Evolutionary conservation across 495 filamentous ascomycete species (phyloP).

Genomic region (Delitschia confertaspora): DNA sequence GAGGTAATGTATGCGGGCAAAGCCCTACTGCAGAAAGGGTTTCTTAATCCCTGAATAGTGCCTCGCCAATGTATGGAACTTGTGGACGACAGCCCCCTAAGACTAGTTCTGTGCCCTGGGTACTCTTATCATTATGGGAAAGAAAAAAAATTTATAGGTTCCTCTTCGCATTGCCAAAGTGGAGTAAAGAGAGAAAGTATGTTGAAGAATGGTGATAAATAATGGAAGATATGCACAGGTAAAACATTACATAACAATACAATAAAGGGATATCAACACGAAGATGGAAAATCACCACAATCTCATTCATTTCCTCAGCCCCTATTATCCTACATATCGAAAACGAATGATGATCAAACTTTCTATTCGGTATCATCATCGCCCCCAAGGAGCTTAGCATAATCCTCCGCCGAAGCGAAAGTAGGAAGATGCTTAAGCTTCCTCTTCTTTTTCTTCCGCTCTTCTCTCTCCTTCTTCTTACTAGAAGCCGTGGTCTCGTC

Average conservation of each 20-base stretch:
- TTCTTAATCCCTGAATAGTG: too few relatives aligned
- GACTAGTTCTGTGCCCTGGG: too few relatives aligned
- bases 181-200: too few relatives aligned
- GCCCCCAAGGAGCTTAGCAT: conserved; percentile 71
- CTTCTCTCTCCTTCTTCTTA: conserved; percentile 29
- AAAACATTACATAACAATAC: background rate
- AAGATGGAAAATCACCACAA: background rate
- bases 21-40: too few relatives aligned
- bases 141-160: too few relatives aligned
- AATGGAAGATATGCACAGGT: too few relatives aligned
- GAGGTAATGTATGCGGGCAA: too few relatives aligned
- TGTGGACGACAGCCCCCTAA: too few relatives aligned
- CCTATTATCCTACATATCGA: background rate
- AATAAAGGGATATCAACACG: conserved; percentile 5
- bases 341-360: background rate
- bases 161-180: too few relatives aligned
- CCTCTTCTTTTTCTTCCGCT: conserved; percentile 52
- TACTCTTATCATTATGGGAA: too few relatives aligned
- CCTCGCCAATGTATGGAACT: too few relatives aligned
- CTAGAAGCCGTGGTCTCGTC: conserved; percentile 14
- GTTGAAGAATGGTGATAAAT: too few relatives aligned
- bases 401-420: conserved; percentile 89
- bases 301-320: background rate
- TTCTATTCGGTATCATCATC: conserved; percentile 57
- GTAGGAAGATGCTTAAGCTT: conserved; percentile 82